Base-by-base conservation (phyloP, 2,329 filamentous ascomycete species). In the Celoporthe dispersa region DNA sequence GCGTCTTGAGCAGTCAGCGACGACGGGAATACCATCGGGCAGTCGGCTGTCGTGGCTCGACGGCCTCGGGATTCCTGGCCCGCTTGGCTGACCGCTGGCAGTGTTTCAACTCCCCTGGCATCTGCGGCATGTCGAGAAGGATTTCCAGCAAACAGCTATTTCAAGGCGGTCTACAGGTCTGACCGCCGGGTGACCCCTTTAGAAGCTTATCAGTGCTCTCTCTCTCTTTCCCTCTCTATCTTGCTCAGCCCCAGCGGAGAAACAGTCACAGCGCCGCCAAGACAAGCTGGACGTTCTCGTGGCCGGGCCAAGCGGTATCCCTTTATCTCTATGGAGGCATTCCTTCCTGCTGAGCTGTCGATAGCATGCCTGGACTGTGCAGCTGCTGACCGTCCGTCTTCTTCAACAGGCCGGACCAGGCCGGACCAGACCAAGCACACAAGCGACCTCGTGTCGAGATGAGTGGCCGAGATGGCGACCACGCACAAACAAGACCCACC, bases 191-290 rank as follows among this genome's bases (percentile, higher is more conserved):
- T 12, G 35, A 41, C 22, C 44, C 44, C 11, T 48, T 19, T 1
- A 48, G 44, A 48, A n/a, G 44, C 37, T 63, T 39, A 44, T 39
- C 25, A 53, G 28, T n/a, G 57, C 33, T 44, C n/a, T n/a, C n/a
- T n/a, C n/a, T n/a, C n/a, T n/a, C n/a, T n/a, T n/a, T n/a, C n/a
- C n/a, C n/a, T n/a, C n/a, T n/a, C 25, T 53, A 9, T 53, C 44
- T 11, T 55, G 63, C 41, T 37, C 28, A 22, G 41, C 41, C 41
- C 51, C 31, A 48, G 44, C 33, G 39, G 28, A 63, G 61, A 63
- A 39, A 64, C 41, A 51, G 28, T 31, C 62, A n/a, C 62, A 51
- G 25, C 62, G 33, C n/a, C 39, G 62, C 62, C 62, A 64, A 51
- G 62, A 41, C 62, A 57, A 19, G 37, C 16, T 28, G 22, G 19